phyloP scores from a whole-genome alignment of 441 rosid genomes.

The Hypseocharis bilobata region DNA sequence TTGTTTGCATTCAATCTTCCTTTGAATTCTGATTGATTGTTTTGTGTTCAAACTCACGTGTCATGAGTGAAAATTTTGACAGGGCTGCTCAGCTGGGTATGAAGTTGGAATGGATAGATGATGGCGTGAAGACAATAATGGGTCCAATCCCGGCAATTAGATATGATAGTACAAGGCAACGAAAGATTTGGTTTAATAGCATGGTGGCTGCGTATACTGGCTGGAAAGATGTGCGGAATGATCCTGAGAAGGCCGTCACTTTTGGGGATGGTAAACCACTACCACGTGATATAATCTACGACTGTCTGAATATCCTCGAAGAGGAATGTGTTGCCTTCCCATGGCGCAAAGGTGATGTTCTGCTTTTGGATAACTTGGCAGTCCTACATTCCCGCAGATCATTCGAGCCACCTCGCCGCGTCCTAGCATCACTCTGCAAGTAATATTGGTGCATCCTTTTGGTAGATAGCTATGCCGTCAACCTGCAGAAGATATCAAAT shows the following conservation, averaged over 20 bases:
- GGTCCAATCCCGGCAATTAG: conserved; percentile 77
- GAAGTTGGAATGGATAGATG: conserved; percentile 69
- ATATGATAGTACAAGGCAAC: conserved; percentile 45
- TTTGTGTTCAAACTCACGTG: not conserved
- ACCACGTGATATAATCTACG: conserved; percentile 48
- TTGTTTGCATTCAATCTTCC: not conserved
- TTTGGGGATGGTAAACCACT: conserved; percentile 61
- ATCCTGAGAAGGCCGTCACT: conserved; percentile 64
- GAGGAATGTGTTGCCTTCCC: conserved; percentile 69
- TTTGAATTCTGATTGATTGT: not conserved
- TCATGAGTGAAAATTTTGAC: not conserved
- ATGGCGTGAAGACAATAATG: conserved; percentile 60
- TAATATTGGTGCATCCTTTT: not conserved
- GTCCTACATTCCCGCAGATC: conserved; percentile 70
- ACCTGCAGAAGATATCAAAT: too few species aligned
- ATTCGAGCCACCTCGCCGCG: conserved; percentile 58
- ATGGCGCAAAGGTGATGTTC: conserved; percentile 74
- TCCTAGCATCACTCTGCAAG: conserved; percentile 50
- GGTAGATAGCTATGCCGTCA: too few species aligned
- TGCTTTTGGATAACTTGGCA: conserved; percentile 73
- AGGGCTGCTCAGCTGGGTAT: conserved; percentile 75
- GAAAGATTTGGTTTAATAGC: conserved; percentile 84
- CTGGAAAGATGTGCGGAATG: conserved; percentile 67
- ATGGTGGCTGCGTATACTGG: conserved; percentile 86
- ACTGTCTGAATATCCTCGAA: conserved; percentile 54